A percentile compares a stretch with the other conserved stretches of the same genome.
phyloP scores from a whole-genome alignment of 1,284 basidiomycete genomes.

The Trichosporon sp. region DNA sequence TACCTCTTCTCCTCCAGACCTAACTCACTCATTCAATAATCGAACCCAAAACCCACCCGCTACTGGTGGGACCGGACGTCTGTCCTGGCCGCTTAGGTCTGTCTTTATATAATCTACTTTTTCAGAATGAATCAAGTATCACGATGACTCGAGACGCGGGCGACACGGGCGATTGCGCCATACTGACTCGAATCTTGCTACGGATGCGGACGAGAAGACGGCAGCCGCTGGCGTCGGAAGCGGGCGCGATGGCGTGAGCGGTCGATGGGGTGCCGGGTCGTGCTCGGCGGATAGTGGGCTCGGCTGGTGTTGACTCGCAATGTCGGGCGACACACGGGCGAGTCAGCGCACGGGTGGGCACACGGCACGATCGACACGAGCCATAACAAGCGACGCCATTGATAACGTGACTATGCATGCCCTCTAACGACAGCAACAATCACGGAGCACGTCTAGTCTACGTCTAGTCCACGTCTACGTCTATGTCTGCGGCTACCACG shows the following conservation, averaged over 20 bases:
- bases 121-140: neutral
- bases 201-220: neutral
- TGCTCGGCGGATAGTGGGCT: neutral
- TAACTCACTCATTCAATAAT: neutral
- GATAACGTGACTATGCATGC: neutral
- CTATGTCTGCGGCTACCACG: constrained; percentile 11
- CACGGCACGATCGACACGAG: no score
- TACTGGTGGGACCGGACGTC: constrained; percentile 1
- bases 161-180: constrained; percentile 1
- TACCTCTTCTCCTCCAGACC: neutral
- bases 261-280: neutral
- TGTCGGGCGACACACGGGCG: no score
- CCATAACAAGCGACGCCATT: no score
- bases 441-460: neutral
- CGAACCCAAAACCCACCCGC: neutral
- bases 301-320: neutral
- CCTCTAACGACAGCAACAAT: no score
- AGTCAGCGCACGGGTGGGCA: no score
- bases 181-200: neutral
- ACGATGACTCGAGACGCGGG: neutral
- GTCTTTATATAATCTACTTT: neutral
- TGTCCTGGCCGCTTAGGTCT: neutral
- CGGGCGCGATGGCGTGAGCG: neutral
- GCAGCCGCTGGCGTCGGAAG: neutral
- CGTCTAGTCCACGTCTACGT: neutral